Evolutionary conservation across 2,329 filamentous ascomycete genomes (phyloP), one percentile per base, ranked within the genome.

Genomic region (Rutstroemia sp.): DNA sequence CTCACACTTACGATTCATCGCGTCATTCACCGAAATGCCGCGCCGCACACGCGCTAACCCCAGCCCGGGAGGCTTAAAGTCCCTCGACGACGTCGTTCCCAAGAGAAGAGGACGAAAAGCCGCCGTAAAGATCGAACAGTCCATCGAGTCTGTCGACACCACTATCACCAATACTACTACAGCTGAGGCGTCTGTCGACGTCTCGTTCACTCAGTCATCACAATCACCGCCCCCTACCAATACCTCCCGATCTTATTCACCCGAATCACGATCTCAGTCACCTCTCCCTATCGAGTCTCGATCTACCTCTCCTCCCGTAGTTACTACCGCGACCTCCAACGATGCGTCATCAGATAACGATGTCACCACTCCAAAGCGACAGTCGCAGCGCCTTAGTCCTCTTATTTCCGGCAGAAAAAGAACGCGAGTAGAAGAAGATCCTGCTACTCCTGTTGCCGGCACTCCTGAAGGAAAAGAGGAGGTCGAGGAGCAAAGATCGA

Each of bases 51-150:
- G 41, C 42, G 42, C 48, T 9, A 19, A 51, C 23, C 42, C 44
- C 9, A 53, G 49, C 14, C 55, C 55, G 23, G 55, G 55, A 23
- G 55, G 55, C 37, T 48, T 57, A n/a, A 53, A 57, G 30, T 42
- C 42, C 34, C 49, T 57, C 17, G 52, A 55, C 39, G 52, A 55
- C 21, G 48, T 54, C 14, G 25, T 27, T 21, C 48, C 48, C 9
- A 41, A 34, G 8, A 56, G n/a, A 14, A 27, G 16, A 27, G 27
- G 14, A 37, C 34, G 25, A 25, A 41, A 34, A 42, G 16, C 12
- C 14, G 54, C 50, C 46, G 54, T 41, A 27, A 46, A 56, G 27
- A 21, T 21, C 25, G 6, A 45, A 51, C 46, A 14, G 16, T 48
- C 48, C 17, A 34, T 51, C 27, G 48, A 56, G 38, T n/a, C 16